These are phyloP conservation scores for Kluyveromyces sp. DNA, from an alignment of 1,139 yeast species.

Conservation along the genomic window DNA sequence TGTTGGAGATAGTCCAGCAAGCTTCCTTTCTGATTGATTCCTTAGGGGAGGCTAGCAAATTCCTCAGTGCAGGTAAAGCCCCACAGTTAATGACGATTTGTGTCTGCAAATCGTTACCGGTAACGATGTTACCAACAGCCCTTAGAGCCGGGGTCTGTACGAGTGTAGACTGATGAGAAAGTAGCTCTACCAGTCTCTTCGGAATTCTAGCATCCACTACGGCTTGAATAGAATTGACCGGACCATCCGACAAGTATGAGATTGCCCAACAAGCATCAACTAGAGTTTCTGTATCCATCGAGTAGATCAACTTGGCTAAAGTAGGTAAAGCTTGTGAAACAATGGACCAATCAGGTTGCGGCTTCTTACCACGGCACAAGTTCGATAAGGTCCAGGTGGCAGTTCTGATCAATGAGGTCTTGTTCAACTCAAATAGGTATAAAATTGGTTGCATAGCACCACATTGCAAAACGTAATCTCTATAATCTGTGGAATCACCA, in stretches of 20 bases:
- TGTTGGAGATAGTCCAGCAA: slow-evolving; percentile 97
- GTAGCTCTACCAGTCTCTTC: slow-evolving; percentile 81
- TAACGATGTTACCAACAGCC: slow-evolving; percentile 96
- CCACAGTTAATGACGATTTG: slow-evolving; percentile 93
- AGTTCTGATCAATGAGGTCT: slow-evolving; percentile 84
- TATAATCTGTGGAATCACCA: slow-evolving; percentile 84
- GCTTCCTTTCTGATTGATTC: slow-evolving; percentile 95
- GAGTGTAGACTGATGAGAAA: slow-evolving; percentile 72
- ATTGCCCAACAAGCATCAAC: slow-evolving; percentile 99
- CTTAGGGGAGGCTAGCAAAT: slow-evolving; percentile 73
- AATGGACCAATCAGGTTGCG: slow-evolving; percentile 90
- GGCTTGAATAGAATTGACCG: slow-evolving; percentile 89
- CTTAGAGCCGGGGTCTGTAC: slow-evolving; percentile 97
- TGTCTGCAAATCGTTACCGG: slow-evolving; percentile 93
- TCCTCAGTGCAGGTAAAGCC: slow-evolving; percentile 77
- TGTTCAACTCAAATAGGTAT: slow-evolving; percentile 68
- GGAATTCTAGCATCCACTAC: slow-evolving; percentile 96
- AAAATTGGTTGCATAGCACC: slow-evolving; percentile 89
- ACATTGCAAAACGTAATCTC: slow-evolving; percentile 80
- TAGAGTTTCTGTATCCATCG: slow-evolving; percentile 85
- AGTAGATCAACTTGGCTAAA: slow-evolving; percentile 81
- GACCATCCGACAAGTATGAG: slow-evolving; percentile 88
- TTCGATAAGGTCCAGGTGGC: slow-evolving; percentile 98
- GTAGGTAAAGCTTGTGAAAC: slow-evolving; percentile 89
- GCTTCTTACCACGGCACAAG: slow-evolving; percentile 92